These are phyloP conservation scores for Elaeagnus macrophylla DNA, from an alignment of 306 rosid genomes.

Conservation along the genomic window DNA sequence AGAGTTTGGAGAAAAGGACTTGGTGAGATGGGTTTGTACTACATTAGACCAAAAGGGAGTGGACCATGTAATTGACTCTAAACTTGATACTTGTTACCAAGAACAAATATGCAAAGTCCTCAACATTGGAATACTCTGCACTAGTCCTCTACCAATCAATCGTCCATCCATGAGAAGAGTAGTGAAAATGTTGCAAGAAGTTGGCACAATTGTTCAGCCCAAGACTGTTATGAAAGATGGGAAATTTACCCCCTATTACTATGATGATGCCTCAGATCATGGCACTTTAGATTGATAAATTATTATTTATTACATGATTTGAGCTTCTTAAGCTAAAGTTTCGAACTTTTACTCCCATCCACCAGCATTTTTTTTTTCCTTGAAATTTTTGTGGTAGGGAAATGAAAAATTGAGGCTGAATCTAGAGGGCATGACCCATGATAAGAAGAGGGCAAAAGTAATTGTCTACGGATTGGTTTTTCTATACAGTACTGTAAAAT, in stretches of 20 bases:
- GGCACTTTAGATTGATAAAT: constrained; percentile 47
- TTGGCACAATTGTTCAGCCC: constrained; percentile 15
- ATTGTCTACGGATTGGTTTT: too few relatives aligned
- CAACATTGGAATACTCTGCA: constrained; percentile 78
- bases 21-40: constrained; percentile 84
- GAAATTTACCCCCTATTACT: constrained; percentile 29
- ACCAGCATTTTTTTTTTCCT: too few relatives aligned
- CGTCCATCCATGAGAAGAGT: constrained; percentile 34
- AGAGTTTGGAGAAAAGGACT: constrained; percentile 81
- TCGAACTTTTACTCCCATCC: too few relatives aligned
- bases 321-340: too few relatives aligned
- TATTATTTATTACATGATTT: too few relatives aligned
- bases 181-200: constrained; percentile 31
- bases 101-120: constrained; percentile 75
- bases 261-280: constrained; percentile 28
- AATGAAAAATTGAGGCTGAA: too few relatives aligned
- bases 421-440: too few relatives aligned
- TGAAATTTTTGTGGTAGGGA: too few relatives aligned
- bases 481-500: too few relatives aligned
- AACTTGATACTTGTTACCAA: constrained; percentile 61
- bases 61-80: constrained; percentile 56
- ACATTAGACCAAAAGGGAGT: constrained; percentile 72
- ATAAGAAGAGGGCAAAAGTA: too few relatives aligned
- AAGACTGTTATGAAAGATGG: constrained; percentile 24
- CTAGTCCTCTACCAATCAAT: constrained; percentile 70